Evolutionary conservation across 2,329 filamentous ascomycete genomes (phyloP).

Genomic region (Thielaviopsis ethacetica): DNA sequence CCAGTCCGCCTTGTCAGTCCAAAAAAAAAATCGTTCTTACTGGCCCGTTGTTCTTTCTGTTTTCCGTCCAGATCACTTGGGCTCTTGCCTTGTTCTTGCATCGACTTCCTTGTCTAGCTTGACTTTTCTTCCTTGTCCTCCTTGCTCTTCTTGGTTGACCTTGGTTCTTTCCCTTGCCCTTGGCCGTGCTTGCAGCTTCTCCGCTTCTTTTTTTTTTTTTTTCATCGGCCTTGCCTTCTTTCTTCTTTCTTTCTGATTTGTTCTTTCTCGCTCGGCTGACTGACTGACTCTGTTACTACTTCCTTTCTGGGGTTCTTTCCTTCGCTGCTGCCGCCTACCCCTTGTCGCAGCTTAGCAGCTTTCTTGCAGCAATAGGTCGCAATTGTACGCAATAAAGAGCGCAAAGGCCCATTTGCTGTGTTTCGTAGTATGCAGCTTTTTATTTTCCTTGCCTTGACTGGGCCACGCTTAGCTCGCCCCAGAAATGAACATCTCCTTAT

Average conservation of each 20-base stretch:
- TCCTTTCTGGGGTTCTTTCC: background rate
- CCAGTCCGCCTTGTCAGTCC: background rate
- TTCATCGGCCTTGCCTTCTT: too few relatives aligned
- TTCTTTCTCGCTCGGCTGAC: background rate
- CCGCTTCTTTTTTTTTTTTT: too few relatives aligned
- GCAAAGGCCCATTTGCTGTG: background rate
- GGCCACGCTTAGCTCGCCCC: too few relatives aligned
- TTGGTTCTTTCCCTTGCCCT: background rate
- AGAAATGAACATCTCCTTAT: too few relatives aligned
- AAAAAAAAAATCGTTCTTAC: background rate
- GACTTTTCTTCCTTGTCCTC: background rate
- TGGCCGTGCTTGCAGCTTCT: too few relatives aligned
- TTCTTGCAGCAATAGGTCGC: background rate
- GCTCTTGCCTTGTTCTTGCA: background rate
- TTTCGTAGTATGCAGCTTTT: background rate
- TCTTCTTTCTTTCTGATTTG: background rate
- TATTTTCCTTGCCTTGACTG: background rate
- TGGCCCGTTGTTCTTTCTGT: background rate
- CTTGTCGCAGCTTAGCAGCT: background rate
- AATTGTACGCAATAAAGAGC: background rate
- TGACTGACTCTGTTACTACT: background rate
- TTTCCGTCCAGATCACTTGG: background rate
- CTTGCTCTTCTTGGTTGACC: background rate
- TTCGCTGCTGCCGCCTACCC: background rate
- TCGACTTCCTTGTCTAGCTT: background rate